Conservation (phyloP, 129 eudicot genomes). For the Saussurea involucrata region DNA sequence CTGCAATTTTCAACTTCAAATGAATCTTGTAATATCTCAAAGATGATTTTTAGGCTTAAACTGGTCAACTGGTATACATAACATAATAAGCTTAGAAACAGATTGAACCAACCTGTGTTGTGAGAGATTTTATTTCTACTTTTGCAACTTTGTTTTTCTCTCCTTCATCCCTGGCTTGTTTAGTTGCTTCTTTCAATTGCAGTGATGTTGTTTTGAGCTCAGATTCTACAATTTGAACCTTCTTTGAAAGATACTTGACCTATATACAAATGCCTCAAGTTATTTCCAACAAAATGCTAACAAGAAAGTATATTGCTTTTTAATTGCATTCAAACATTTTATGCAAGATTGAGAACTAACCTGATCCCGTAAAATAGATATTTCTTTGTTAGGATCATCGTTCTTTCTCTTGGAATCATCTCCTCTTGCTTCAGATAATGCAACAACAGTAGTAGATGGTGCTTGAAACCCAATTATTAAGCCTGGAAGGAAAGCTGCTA, state of each 20-base stretch:
- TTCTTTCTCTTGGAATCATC: conserved; percentile 36
- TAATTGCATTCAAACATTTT: conserved; percentile 1
- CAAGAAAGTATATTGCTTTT: neutral
- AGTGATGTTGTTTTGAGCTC: conserved; percentile 53
- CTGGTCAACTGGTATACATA: neutral
- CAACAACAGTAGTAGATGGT: conserved; percentile 30
- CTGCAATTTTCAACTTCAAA: conserved; percentile 4
- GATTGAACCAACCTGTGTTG: conserved; percentile 40
- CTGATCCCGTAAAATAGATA: neutral
- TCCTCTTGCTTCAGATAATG: conserved; percentile 27
- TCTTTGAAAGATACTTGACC: conserved; percentile 56
- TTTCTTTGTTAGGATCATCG: neutral
- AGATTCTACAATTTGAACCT: conserved; percentile 46
- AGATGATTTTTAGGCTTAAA: neutral
- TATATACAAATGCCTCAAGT: conserved; percentile 15
- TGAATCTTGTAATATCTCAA: neutral
- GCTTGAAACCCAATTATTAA: conserved; percentile 36
- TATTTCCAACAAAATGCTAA: neutral
- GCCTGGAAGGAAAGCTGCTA: conserved; percentile 39
- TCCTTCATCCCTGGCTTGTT: conserved; percentile 39
- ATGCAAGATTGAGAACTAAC: neutral
- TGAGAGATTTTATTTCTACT: conserved; percentile 56
- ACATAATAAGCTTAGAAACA: neutral
- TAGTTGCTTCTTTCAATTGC: conserved; percentile 47
- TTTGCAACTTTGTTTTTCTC: conserved; percentile 58